These are phyloP conservation scores for Vicia faba DNA, from an alignment of 306 rosid genomes.

Conservation along the genomic window DNA sequence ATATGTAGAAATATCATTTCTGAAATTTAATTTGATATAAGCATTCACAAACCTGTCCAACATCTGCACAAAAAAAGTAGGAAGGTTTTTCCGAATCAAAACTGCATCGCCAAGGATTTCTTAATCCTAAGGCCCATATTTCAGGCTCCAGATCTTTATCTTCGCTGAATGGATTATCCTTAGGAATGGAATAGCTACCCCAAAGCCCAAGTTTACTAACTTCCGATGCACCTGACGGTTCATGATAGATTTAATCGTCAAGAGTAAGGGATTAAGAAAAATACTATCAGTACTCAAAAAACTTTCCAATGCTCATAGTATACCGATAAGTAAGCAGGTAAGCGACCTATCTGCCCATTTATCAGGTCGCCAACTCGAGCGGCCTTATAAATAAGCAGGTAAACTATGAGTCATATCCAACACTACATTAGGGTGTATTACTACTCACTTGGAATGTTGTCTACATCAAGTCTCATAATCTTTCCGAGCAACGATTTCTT, in stretches of 20 bases:
- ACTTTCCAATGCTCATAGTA: neutral
- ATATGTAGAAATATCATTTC: neutral
- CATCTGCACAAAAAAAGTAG: conserved; percentile 88
- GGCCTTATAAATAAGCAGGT: too few relatives aligned
- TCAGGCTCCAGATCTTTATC: conserved; percentile 69
- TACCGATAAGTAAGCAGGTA: too few relatives aligned
- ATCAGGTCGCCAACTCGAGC: too few relatives aligned
- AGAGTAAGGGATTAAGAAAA: neutral
- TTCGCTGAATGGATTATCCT: conserved; percentile 76
- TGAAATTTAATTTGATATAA: neutral
- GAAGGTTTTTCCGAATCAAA: conserved; percentile 83
- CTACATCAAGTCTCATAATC: conserved; percentile 86
- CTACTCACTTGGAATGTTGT: conserved; percentile 73
- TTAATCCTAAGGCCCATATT: conserved; percentile 86
- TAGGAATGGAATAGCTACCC: conserved; percentile 93
- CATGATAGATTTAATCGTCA: conserved; percentile 28
- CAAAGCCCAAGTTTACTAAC: conserved; percentile 66
- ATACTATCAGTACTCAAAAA: conserved; percentile 4
- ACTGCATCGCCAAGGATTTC: conserved; percentile 99
- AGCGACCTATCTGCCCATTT: too few relatives aligned
- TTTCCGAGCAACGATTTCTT: conserved; percentile 97
- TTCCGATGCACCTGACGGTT: conserved; percentile 62
- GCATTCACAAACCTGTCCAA: conserved; percentile 71
- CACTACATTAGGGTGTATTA: conserved; percentile 2
- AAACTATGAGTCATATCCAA: too few relatives aligned